phyloP scores from a whole-genome alignment of 2,329 filamentous ascomycete genomes.

The Microdochium nivale region DNA sequence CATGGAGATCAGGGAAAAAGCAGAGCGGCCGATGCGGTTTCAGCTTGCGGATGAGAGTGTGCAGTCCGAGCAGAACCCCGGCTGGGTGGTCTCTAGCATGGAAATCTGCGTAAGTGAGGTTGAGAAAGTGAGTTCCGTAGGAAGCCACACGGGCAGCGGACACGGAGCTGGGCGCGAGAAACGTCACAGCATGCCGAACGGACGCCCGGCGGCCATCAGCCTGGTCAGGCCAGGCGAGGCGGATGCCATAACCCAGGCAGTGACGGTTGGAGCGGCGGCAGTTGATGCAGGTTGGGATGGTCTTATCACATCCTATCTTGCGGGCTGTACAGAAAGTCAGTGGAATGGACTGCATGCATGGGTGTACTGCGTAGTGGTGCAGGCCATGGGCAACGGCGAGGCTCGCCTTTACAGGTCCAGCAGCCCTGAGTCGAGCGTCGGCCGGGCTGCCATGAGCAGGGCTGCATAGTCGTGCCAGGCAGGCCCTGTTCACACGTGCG shows the following conservation, averaged over 20 bases:
- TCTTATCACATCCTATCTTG: constrained; percentile 38
- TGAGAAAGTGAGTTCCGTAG: constrained; percentile 28
- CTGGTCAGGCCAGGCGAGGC: constrained; percentile 37
- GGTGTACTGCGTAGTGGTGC: too few species aligned
- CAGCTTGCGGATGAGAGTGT: constrained; percentile 13
- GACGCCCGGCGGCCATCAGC: constrained; percentile 31
- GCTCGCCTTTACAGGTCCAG: constrained; percentile 35
- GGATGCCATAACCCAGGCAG: constrained; percentile 35
- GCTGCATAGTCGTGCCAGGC: neutral
- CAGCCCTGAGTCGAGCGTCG: constrained; percentile 19
- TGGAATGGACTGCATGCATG: too few species aligned
- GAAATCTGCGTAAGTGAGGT: constrained; percentile 25
- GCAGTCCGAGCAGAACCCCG: constrained; percentile 2
- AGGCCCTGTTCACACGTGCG: too few species aligned
- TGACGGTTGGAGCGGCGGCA: constrained; percentile 30
- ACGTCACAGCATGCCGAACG: constrained; percentile 5
- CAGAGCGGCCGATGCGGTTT: constrained; percentile 18
- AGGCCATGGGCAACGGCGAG: constrained; percentile 1
- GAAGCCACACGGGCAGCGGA: constrained; percentile 15
- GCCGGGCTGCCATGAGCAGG: neutral
- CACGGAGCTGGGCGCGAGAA: constrained; percentile 15
- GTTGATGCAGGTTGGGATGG: constrained; percentile 31
- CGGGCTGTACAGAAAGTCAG: constrained; percentile 28
- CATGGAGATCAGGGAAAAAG: constrained; percentile 16
- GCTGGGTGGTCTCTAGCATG: neutral